Base-by-base conservation (phyloP, 2,329 filamentous ascomycete genomes). In the Colletotrichum salicis region DNA sequence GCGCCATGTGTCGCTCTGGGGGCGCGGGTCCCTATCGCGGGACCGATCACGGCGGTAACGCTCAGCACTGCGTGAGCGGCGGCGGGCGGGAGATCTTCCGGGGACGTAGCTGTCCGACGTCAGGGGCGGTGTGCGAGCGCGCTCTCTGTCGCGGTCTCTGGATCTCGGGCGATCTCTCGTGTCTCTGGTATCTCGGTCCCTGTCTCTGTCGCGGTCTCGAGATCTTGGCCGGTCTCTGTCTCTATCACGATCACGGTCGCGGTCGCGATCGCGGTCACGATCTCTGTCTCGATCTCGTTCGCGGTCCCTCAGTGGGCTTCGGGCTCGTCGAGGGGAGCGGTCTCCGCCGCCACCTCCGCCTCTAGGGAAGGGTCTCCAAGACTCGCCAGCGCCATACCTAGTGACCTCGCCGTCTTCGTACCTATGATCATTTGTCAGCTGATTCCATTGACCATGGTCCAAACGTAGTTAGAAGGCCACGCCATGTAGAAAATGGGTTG, bases 401-500 rank as follows among this genome's bases (percentile, higher is more conserved):
- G 89, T 87, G 65, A 90, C 89, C 80, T 90, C 88, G 56, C 88
- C 88, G 74, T 90, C 88, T 74, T 90, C 88, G 76, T 88, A 90
- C 78, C 88, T 90, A 71, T 56, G 7, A 3, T 29, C 10, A 51
- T n/a, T 45, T 12, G 63, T 74, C 52, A 69, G 55, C 12, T 35
- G 24, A 5, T 12, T 54, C 33, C 29, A 22, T 31, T 12, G 6
- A 22, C 3, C 19, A 24, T 5, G 15, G 8, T 13, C 7, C 19
- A 5, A 31, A 27, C 5, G 22, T n/a, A 27, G 19, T 31, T 19
- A 11, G 24, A 11, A 13, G 11, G 54, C 15, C 7, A 11, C 12
- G 33, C 13, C 3, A 29, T 4, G 27, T 29, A 29, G 27, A 29
- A 29, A 29, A 35, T 24, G 52, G 37, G 4, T 22, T 48, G n/a